phyloP scores from a whole-genome alignment of 2,329 filamentous ascomycete genomes.

The Penicillium vulpinum region DNA sequence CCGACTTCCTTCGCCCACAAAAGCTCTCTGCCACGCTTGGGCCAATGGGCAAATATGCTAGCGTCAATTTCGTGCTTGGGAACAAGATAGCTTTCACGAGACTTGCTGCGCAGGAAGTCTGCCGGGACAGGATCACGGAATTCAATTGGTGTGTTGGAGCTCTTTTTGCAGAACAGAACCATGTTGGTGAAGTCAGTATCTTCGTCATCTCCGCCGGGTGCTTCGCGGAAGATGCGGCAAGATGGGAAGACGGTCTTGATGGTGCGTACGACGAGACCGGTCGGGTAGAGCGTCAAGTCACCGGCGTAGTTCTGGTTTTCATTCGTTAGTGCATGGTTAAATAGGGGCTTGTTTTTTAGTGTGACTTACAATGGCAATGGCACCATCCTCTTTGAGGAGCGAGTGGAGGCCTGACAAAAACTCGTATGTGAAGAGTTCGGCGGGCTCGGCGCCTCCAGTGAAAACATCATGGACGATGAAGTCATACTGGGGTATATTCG shows the following conservation, averaged over 20 bases:
- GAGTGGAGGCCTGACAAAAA: slow-evolving; percentile 71
- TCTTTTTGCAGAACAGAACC: slow-evolving; percentile 88
- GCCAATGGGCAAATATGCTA: slow-evolving; percentile 35
- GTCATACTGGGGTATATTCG: slow-evolving; percentile 59
- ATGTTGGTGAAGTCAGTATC: slow-evolving; percentile 86
- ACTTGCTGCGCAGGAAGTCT: slow-evolving; percentile 72
- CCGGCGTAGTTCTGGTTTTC: slow-evolving; percentile 81
- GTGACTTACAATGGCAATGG: slow-evolving; percentile 76
- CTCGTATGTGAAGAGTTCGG: slow-evolving; percentile 80
- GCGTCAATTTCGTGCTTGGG: slow-evolving; percentile 69
- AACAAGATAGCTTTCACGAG: slow-evolving; percentile 67
- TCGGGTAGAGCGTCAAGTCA: slow-evolving; percentile 74
- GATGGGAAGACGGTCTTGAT: slow-evolving; percentile 80
- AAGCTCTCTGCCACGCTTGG: slow-evolving; percentile 46
- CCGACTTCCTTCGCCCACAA: slow-evolving; percentile 57
- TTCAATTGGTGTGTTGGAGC: slow-evolving; percentile 48
- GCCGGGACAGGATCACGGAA: slow-evolving; percentile 66
- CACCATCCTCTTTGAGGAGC: slow-evolving; percentile 74
- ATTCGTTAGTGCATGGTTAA: slow-evolving; percentile 12
- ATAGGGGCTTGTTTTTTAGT: background rate
- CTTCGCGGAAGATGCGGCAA: slow-evolving; percentile 87
- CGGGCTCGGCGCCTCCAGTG: slow-evolving; percentile 90
- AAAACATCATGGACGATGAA: slow-evolving; percentile 98
- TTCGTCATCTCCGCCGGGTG: slow-evolving; percentile 48
- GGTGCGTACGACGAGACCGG: slow-evolving; percentile 77